Percentiles rank a stretch among this genome's conserved stretches.
Conservation (phyloP, 208 protist species). For the Acanthamoeba castellanii region DNA sequence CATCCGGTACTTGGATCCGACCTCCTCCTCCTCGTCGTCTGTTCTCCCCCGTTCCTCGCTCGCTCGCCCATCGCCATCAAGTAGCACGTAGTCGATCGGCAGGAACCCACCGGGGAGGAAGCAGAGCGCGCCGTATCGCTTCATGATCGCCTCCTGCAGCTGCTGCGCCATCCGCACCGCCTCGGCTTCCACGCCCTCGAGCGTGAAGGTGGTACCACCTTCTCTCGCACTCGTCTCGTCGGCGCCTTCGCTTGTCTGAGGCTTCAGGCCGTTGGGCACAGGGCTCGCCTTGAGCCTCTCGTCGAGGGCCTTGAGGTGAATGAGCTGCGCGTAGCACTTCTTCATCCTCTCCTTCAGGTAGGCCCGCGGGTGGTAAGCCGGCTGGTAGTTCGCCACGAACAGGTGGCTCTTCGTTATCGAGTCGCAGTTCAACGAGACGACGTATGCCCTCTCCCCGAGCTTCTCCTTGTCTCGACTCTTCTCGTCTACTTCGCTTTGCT, state of each 20-base stretch:
- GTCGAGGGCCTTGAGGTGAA: neutral
- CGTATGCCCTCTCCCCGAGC: neutral
- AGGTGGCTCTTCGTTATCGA: constrained; percentile 9
- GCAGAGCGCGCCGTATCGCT: neutral
- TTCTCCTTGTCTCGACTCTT: neutral
- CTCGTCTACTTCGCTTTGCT: neutral
- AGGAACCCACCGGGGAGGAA: neutral
- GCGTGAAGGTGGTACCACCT: neutral
- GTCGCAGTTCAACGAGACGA: neutral
- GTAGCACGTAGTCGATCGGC: neutral
- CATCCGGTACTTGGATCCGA: neutral
- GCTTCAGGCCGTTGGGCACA: neutral
- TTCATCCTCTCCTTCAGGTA: constrained; percentile 8
- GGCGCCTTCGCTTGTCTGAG: neutral
- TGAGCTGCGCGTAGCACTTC: neutral
- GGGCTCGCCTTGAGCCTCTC: neutral
- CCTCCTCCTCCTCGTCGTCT: neutral
- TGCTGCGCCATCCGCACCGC: neutral
- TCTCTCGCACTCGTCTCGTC: neutral
- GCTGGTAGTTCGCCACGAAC: constrained; percentile 23
- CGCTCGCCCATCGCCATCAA: neutral
- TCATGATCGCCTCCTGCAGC: constrained; percentile 8
- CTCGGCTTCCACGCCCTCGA: neutral
- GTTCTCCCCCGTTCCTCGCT: neutral
- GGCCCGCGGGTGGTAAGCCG: constrained; percentile 29